Conservation (phyloP, 2,329 filamentous ascomycete genomes). For the Neofusicoccum sp. region DNA sequence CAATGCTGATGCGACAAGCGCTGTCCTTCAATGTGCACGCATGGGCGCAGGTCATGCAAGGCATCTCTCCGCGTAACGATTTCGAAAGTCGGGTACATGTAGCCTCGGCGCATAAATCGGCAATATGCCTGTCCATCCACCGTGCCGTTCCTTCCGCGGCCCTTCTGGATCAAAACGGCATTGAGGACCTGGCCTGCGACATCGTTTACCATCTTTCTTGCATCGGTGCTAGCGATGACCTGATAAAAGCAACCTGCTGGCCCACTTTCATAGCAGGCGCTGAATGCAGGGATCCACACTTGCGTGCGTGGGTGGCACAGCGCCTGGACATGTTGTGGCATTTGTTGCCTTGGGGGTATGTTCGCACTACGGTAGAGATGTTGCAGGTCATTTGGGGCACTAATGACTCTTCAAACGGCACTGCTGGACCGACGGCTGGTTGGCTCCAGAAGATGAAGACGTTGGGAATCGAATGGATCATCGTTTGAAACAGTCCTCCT, state of each 20-base stretch:
- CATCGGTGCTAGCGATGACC: conserved; percentile 49
- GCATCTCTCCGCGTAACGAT: conserved; percentile 33
- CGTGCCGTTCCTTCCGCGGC: conserved; percentile 29
- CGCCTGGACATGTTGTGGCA: conserved; percentile 38
- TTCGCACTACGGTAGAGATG: conserved; percentile 35
- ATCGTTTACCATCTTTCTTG: conserved; percentile 52
- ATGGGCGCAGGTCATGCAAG: conserved; percentile 34
- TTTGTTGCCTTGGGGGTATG: conserved; percentile 39
- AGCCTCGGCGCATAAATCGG: conserved; percentile 38
- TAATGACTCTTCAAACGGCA: conserved; percentile 22
- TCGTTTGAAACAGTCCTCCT: conserved; percentile 14
- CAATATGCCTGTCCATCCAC: conserved; percentile 41
- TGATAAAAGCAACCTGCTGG: conserved; percentile 62
- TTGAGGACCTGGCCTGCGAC: conserved; percentile 44
- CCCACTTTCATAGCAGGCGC: conserved; percentile 59
- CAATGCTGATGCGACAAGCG: conserved; percentile 27
- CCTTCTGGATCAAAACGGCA: background rate
- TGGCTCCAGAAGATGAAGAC: conserved; percentile 16
- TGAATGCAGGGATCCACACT: conserved; percentile 49
- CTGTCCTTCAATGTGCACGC: conserved; percentile 31
- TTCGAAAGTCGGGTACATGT: conserved; percentile 35
- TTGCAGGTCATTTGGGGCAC: conserved; percentile 35
- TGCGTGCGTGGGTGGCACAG: conserved; percentile 53
- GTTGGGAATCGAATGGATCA: conserved; percentile 19
- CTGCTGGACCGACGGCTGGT: background rate